Conservation (phyloP, 1,284 basidiomycete genomes). For the Abortiporus biennis region DNA sequence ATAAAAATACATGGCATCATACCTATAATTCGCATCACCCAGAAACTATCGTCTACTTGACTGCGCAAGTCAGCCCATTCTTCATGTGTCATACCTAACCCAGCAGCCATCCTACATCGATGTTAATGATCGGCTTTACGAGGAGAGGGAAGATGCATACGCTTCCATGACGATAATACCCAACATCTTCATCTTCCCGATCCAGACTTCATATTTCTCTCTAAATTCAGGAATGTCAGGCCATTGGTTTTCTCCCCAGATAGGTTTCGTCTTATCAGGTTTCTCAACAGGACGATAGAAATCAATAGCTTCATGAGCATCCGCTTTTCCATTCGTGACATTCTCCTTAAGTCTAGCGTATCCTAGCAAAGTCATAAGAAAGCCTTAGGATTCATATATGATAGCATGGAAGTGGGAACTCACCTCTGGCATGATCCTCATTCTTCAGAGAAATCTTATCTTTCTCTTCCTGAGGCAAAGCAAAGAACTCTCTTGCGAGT, state of each 20-base stretch:
- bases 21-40: conserved; percentile 84
- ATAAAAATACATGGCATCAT: conserved; percentile 11
- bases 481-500: conserved; percentile 70
- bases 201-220: conserved; percentile 63
- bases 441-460: conserved; percentile 58
- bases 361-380: conserved; percentile 33
- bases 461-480: conserved; percentile 66
- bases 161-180: conserved; percentile 78
- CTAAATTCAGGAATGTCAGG: conserved; percentile 54
- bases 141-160: conserved; percentile 27
- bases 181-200: conserved; percentile 76
- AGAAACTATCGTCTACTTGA: conserved; percentile 78
- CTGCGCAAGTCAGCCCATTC: conserved; percentile 65
- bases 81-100: conserved; percentile 61
- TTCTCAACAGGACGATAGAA: conserved; percentile 69
- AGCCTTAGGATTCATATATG: neutral
- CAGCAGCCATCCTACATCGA: conserved; percentile 63
- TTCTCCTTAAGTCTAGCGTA: conserved; percentile 74
- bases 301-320: conserved; percentile 83
- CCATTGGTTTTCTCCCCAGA: conserved; percentile 86
- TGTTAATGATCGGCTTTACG: neutral
- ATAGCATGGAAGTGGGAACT: neutral
- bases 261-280: conserved; percentile 60
- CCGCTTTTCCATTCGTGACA: conserved; percentile 77
- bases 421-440: conserved; percentile 72